These are phyloP conservation scores for Myriosclerotinia duriaeana DNA, from an alignment of 2,329 filamentous ascomycete genomes.

Conservation along the genomic window DNA sequence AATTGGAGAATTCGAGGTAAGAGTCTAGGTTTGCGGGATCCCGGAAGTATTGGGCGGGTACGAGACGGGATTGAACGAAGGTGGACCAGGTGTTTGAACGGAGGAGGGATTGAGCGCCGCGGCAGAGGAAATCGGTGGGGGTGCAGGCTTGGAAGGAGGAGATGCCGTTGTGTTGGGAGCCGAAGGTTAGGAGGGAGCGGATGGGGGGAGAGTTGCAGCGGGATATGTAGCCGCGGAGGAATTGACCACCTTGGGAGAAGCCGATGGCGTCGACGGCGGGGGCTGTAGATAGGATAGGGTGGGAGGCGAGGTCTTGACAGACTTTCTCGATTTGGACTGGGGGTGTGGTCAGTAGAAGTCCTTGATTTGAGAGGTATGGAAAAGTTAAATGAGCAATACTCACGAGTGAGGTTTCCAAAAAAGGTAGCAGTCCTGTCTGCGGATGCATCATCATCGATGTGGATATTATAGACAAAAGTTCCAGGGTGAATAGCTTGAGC, in stretches of 20 bases:
- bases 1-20: slow-evolving; percentile 81
- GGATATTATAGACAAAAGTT: slow-evolving; percentile 79
- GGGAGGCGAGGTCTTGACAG: slow-evolving; percentile 71
- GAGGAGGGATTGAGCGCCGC: slow-evolving; percentile 74
- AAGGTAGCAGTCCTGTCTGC: slow-evolving; percentile 82
- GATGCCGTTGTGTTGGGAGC: slow-evolving; percentile 79
- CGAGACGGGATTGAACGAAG: slow-evolving; percentile 75
- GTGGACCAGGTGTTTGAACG: slow-evolving; percentile 76
- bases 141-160: slow-evolving; percentile 74
- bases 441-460: slow-evolving; percentile 59
- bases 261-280: slow-evolving; percentile 87
- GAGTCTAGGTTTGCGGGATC: slow-evolving; percentile 64
- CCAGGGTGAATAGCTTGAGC: slow-evolving; percentile 73
- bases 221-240: slow-evolving; percentile 88
- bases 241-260: slow-evolving; percentile 94
- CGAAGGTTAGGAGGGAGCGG: slow-evolving; percentile 66
- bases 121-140: slow-evolving; percentile 74
- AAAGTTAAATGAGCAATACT: background rate
- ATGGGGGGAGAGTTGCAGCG: slow-evolving; percentile 68
- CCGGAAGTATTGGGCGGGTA: slow-evolving; percentile 95
- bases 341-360: background rate
- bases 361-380: background rate
- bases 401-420: slow-evolving; percentile 75
- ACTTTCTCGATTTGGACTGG: slow-evolving; percentile 66
- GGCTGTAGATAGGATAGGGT: slow-evolving; percentile 78